A percentile compares a stretch with the other conserved stretches of the same genome.
phyloP scores from a whole-genome alignment of 225 moss, liverwort and hornwort genomes.

The Polytrichum formosum region DNA sequence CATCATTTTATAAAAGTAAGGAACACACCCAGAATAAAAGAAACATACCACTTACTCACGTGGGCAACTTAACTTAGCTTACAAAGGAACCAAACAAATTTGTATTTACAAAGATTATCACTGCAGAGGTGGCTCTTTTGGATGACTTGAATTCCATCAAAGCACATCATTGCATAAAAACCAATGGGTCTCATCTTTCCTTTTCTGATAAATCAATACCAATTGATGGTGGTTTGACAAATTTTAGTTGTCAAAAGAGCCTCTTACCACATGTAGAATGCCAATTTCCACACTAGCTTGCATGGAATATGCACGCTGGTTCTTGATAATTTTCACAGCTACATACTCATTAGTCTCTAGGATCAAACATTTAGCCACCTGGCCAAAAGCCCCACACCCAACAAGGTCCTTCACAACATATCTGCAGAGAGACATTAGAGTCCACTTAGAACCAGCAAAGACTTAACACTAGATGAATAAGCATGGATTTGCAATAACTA shows the following conservation, averaged over 20 bases:
- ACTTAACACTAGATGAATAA: not conserved
- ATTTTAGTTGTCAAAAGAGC: conserved; percentile 5
- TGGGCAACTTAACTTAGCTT: too few relatives aligned
- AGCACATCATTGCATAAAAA: not conserved
- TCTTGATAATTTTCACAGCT: conserved; percentile 90
- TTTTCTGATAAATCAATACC: not conserved
- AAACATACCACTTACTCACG: too few relatives aligned
- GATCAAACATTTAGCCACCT: conserved; percentile 82
- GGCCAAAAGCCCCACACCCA: conserved; percentile 86
- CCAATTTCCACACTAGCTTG: conserved; percentile 85
- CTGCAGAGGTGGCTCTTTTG: too few relatives aligned
- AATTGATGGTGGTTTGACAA: not conserved
- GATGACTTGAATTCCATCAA: too few relatives aligned
- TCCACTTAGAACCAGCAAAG: not conserved
- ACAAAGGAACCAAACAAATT: too few relatives aligned
- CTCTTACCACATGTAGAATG: conserved; percentile 66
- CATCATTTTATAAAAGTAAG: too few relatives aligned
- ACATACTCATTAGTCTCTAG: conserved; percentile 61
- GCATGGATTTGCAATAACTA: not conserved
- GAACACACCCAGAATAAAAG: too few relatives aligned
- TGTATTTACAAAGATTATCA: too few relatives aligned
- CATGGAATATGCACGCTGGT: conserved; percentile 72
- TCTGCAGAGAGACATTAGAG: conserved; percentile 28
- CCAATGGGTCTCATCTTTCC: not conserved
- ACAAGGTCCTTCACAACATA: conserved; percentile 82